Conservation (phyloP, 768 basidiomycete genomes). For the Naganishia randhawae region DNA sequence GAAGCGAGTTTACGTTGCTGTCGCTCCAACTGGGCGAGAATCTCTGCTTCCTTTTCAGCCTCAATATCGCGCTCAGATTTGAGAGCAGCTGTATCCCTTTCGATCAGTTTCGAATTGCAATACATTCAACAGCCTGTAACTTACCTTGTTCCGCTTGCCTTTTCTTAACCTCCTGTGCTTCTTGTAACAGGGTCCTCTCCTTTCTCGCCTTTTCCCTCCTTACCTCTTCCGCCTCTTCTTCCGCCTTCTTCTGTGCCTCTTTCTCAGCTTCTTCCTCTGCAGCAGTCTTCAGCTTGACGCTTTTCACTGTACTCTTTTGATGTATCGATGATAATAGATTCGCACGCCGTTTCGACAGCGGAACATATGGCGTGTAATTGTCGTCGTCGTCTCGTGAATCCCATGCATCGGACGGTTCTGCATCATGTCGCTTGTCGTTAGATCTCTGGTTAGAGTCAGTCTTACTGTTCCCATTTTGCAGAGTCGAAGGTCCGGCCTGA, state of each 20-base stretch:
- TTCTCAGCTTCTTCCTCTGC: slow-evolving; percentile 56
- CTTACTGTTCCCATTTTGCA: neutral
- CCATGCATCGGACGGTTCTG: slow-evolving; percentile 11
- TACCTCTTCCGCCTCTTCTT: slow-evolving; percentile 72
- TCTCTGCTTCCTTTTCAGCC: slow-evolving; percentile 83
- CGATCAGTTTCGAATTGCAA: slow-evolving; percentile 29
- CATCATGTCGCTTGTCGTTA: slow-evolving; percentile 20
- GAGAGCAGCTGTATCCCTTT: slow-evolving; percentile 62
- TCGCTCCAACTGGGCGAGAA: slow-evolving; percentile 79
- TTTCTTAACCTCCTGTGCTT: slow-evolving; percentile 91
- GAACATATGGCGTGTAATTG: slow-evolving; percentile 76
- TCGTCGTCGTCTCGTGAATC: slow-evolving; percentile 31
- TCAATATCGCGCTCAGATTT: slow-evolving; percentile 82
- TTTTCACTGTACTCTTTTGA: slow-evolving; percentile 58
- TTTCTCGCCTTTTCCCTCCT: slow-evolving; percentile 70
- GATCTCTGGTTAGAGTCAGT: neutral
- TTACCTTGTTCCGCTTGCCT: slow-evolving; percentile 72
- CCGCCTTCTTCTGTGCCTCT: slow-evolving; percentile 61
- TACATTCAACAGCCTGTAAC: slow-evolving; percentile 45
- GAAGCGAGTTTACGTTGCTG: slow-evolving; percentile 86
- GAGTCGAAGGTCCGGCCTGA: neutral
- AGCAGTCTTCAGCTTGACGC: slow-evolving; percentile 55
- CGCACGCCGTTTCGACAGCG: slow-evolving; percentile 77
- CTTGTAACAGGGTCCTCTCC: slow-evolving; percentile 80
- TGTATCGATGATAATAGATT: slow-evolving; percentile 67